phyloP scores from a whole-genome alignment of 2,329 filamentous ascomycete species.

The Xylariomycetidae sp. region DNA sequence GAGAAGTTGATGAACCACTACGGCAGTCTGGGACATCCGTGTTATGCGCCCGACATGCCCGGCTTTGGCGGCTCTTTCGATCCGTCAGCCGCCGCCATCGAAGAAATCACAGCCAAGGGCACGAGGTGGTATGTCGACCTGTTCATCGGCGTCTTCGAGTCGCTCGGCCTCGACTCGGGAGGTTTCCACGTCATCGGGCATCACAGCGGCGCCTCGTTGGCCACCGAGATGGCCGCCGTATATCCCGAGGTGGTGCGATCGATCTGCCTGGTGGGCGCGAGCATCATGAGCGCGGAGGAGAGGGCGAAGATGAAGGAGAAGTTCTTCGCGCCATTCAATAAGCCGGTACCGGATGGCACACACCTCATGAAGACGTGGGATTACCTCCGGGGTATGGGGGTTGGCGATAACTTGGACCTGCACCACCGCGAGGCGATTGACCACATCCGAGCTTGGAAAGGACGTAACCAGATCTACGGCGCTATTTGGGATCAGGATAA shows the following conservation, averaged over 20 bases:
- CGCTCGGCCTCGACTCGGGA: not conserved
- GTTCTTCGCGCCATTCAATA: conserved; percentile 7
- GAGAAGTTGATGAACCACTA: conserved; percentile 4
- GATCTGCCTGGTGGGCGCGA: conserved; percentile 5
- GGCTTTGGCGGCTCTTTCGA: conserved; percentile 16
- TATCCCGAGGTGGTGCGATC: conserved; percentile 4
- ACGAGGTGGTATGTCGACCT: conserved; percentile 11
- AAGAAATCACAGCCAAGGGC: conserved; percentile 1
- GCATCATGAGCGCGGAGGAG: conserved; percentile 6
- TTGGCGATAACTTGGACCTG: conserved; percentile 6
- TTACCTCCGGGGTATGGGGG: conserved; percentile 6
- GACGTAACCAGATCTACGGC: conserved; percentile 9
- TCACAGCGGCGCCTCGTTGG: conserved; percentile 11
- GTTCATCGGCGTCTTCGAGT: conserved; percentile 6
- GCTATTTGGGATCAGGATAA: conserved; percentile 9
- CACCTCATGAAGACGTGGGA: conserved; percentile 10
- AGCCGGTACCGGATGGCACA: conserved; percentile 6
- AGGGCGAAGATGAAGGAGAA: conserved; percentile 5
- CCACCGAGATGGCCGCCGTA: conserved; percentile 10
- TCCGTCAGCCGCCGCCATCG: conserved; percentile 5
- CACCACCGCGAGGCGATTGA: conserved; percentile 7
- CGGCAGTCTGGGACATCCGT: conserved; percentile 6
- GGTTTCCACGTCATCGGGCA: conserved; percentile 12
- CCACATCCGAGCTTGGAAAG: conserved; percentile 8
- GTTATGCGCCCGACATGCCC: conserved; percentile 17